These are phyloP conservation scores for Piper betle DNA, from an alignment of 164 flowering plant genomes.

Conservation along the genomic window DNA sequence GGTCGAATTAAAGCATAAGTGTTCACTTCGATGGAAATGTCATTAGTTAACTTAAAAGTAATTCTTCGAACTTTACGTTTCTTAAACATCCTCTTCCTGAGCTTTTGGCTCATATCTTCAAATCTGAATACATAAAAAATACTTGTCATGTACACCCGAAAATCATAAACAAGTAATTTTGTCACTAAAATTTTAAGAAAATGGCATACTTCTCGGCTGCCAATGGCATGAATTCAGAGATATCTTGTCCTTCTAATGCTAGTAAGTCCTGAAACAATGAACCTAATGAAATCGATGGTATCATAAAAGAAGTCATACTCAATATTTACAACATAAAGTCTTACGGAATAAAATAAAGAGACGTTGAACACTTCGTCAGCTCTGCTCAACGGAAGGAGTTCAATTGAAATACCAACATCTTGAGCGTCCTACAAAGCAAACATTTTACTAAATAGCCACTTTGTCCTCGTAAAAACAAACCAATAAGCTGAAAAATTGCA, in stretches of 20 bases:
- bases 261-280: conserved; percentile 45
- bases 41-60: conserved; percentile 46
- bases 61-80: conserved; percentile 71
- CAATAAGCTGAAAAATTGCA: background rate
- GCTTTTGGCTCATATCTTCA: conserved; percentile 71
- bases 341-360: conserved; percentile 66
- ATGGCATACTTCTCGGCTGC: conserved; percentile 31
- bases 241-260: conserved; percentile 54
- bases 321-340: conserved; percentile 6
- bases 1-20: conserved; percentile 95
- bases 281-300: background rate
- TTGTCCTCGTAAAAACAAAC: background rate
- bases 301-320: background rate
- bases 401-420: conserved; percentile 87
- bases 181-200: background rate
- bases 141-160: background rate
- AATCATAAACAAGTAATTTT: background rate
- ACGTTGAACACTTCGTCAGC: conserved; percentile 54
- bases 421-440: conserved; percentile 70
- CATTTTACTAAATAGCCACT: background rate
- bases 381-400: conserved; percentile 69
- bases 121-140: conserved; percentile 28
- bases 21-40: conserved; percentile 67
- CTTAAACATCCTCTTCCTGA: conserved; percentile 72
- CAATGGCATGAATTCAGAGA: conserved; percentile 45